Evolutionary conservation across 2,329 filamentous ascomycete species (phyloP).

Genomic region (Blumeriella jaapii): DNA sequence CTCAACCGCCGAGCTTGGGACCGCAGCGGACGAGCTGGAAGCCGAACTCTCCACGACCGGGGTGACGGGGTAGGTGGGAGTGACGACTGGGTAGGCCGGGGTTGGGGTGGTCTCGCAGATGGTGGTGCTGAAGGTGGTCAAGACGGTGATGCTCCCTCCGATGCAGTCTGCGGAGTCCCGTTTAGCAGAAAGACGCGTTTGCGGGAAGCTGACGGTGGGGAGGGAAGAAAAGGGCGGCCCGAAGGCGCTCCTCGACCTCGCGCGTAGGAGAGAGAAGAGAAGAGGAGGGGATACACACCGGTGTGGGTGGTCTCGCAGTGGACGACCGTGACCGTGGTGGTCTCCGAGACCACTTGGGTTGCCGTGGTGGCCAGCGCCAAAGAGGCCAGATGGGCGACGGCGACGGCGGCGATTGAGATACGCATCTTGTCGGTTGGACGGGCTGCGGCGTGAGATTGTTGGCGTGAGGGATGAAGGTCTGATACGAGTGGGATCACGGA

Average conservation of each 20-base stretch:
- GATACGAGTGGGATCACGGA: constrained; percentile 6
- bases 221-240: constrained; percentile 1
- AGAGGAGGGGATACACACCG: constrained; percentile 1
- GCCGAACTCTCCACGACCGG: constrained; percentile 3
- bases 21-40: background rate
- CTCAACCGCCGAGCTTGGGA: constrained; percentile 5
- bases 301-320: constrained; percentile 4
- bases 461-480: constrained; percentile 1
- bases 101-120: constrained; percentile 4
- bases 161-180: constrained; percentile 2
- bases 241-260: background rate
- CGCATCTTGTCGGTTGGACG: constrained; percentile 11
- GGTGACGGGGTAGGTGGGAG: background rate
- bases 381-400: constrained; percentile 6
- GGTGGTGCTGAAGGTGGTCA: constrained; percentile 6
- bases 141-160: constrained; percentile 4
- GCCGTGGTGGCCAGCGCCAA: constrained; percentile 1
- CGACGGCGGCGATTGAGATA: constrained; percentile 11
- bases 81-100: background rate
- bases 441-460: background rate
- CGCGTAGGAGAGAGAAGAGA: background rate
- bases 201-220: background rate
- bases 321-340: constrained; percentile 8
- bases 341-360: constrained; percentile 5
- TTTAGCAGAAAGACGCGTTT: no score